Base-by-base conservation (phyloP, 129 eudicot genomes). In the Solidago caesia region DNA sequence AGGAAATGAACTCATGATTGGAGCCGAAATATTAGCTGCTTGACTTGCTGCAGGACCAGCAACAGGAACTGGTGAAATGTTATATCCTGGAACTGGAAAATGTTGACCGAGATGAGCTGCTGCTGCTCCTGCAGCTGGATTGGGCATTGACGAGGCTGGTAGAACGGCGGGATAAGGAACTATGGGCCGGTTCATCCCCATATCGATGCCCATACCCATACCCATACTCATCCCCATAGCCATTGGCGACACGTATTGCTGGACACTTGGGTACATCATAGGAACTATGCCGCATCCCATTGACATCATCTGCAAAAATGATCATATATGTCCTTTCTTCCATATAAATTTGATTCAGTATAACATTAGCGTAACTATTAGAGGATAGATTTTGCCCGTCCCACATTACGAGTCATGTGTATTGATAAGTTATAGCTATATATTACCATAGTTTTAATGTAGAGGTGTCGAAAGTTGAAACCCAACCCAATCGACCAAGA, bases 241-340 rank as follows among this genome's bases (percentile, higher is more conserved):
- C 87, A 84, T 84, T 60, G 86, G 78, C 1, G 88, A 85, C 84
- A 90, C 78, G 79, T 82, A 87, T 26, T 87, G 96, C 68, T 87
- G 97, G 77, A 87, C 76, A 0, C 96, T 85, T 4, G 91, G 96
- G 55, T 80, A 86, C 91, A 92, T 89, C 84, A 89, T 78, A 7
- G 94, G 89, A 16, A 86, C 87, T 93, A 92, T 89, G 76, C 88
- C 86, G 72, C 87, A 87, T 79, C 92, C 91, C 97, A 86, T 85
- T 59, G 96, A 90, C 89, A 93, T 76, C 96, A 88, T 88, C 97
- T 90, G 82, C 67, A 78, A 61, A 41, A 61, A 6, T 6, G 15
- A 44, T 57, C 44, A 56, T 43, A 15, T 1, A 21, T 44, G 9
- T 72, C 57, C 64, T 51, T 48, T 42, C 8, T 64, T 39, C 2